Percentiles rank a stretch among this genome's conserved stretches.
phyloP scores from a whole-genome alignment of 2,329 filamentous ascomycete species.

The Pseudomassariella vexata region DNA sequence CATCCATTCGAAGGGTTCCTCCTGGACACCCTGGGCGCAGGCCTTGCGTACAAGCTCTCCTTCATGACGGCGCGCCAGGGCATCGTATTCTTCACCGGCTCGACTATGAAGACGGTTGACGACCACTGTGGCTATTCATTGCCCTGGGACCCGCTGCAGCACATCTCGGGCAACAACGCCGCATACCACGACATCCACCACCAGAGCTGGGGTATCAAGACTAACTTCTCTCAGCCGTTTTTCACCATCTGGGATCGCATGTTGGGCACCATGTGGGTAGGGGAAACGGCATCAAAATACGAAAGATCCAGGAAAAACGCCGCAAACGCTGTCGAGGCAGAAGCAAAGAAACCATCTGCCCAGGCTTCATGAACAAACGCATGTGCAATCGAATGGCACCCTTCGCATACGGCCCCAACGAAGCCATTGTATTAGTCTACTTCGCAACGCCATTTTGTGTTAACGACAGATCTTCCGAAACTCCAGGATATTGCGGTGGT shows the following conservation, averaged over 20 bases:
- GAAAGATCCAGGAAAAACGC: constrained; percentile 34
- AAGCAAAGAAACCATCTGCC: constrained; percentile 32
- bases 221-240: constrained; percentile 84
- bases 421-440: background rate
- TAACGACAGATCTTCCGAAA: constrained; percentile 2
- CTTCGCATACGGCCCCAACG: too few species aligned
- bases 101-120: constrained; percentile 93
- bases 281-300: constrained; percentile 44
- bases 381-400: too few species aligned
- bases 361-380: too few species aligned
- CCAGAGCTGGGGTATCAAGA: constrained; percentile 98
- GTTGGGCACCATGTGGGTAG: constrained; percentile 77
- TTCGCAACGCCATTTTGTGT: constrained; percentile 5
- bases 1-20: constrained; percentile 92
- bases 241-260: constrained; percentile 93
- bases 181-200: constrained; percentile 98
- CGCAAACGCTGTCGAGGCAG: constrained; percentile 35
- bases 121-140: constrained; percentile 97
- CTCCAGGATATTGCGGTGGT: constrained; percentile 4
- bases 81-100: constrained; percentile 83
- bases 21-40: constrained; percentile 83
- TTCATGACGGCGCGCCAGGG: constrained; percentile 81
- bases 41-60: constrained; percentile 73
- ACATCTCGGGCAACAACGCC: constrained; percentile 89
- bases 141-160: constrained; percentile 90